phyloP scores from a whole-genome alignment of 257 asterid species.

The Solanum tacnaense region DNA sequence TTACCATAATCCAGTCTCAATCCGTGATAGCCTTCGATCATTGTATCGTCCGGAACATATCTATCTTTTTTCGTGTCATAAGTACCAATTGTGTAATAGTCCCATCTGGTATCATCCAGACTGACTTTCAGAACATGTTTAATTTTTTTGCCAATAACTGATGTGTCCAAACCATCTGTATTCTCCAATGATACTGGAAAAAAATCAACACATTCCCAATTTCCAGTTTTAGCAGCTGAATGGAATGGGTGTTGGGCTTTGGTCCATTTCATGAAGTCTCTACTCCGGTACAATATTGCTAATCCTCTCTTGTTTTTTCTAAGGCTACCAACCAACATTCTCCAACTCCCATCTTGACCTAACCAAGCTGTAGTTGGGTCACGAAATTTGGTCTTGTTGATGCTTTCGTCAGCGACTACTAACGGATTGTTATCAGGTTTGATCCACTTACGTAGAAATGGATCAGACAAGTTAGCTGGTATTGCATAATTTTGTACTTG shows the following conservation, averaged over 20 bases:
- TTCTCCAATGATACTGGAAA: not conserved
- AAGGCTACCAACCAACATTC: not conserved
- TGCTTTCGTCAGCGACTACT: not conserved
- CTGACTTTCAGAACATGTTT: not conserved
- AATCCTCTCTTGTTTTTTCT: not conserved
- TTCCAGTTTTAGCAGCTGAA: not conserved
- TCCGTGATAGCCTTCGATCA: not conserved
- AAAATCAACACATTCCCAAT: conserved; percentile 6
- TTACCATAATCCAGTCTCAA: not conserved
- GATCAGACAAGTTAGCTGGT: conserved; percentile 6
- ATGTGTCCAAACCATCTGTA: not conserved
- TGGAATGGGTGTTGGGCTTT: not conserved
- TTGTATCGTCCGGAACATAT: not conserved
- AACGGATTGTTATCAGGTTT: conserved; percentile 17
- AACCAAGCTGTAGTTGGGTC: conserved; percentile 25
- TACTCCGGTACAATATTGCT: conserved; percentile 5
- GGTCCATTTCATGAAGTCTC: conserved; percentile 2
- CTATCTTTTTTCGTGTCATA: not conserved
- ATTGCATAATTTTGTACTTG: conserved; percentile 23
- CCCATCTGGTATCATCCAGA: not conserved
- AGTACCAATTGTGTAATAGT: not conserved
- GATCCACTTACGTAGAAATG: conserved; percentile 14
- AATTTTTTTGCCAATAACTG: not conserved
- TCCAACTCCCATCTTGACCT: conserved; percentile 13
- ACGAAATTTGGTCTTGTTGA: conserved; percentile 6